Conservation (phyloP, 78 protist species). For the slime mould (Dictyostelium discoideum) region dicty_2.7 NC_007090.3:460501-461000, state of each 20-base stretch:
- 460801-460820: not conserved
- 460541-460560: not conserved
- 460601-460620: no score
- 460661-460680: not conserved
- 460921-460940: not conserved
- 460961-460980: not conserved
- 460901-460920: not conserved
- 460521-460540: not conserved
- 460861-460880: not conserved
- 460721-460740: not conserved
- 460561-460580: not conserved
- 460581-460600: not conserved
- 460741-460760: slow-evolving; percentile 1
- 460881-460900: not conserved
- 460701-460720: not conserved
- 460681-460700: not conserved
- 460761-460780: not conserved
- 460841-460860: slow-evolving; percentile 6
- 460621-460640: not conserved
- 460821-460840: slow-evolving; percentile 15
- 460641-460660: not conserved
- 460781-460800: not conserved
- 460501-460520: not conserved
- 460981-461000: slow-evolving; percentile 31
- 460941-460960: not conserved